Conservation (phyloP, 2,329 filamentous ascomycete genomes). For the Elsinoe fawcettii region DNA sequence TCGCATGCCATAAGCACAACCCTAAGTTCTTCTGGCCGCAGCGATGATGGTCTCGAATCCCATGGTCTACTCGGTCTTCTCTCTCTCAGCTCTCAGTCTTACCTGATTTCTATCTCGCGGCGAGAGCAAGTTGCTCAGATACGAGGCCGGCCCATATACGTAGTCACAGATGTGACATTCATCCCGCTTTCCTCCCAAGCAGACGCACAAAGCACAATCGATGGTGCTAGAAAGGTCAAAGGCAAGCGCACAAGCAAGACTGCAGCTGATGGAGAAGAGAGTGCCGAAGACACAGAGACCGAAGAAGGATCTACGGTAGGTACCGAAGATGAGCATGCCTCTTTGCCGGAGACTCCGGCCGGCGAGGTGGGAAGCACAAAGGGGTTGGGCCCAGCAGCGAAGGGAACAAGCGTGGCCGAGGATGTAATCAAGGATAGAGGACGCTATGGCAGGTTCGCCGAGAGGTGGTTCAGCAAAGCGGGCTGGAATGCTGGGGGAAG, state of each 20-base stretch:
- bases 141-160: conserved; percentile 72
- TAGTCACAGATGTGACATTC: conserved; percentile 81
- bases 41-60: conserved; percentile 36
- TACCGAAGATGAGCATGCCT: conserved; percentile 29
- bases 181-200: conserved; percentile 72
- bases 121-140: conserved; percentile 86
- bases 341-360: conserved; percentile 28
- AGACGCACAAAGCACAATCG: conserved; percentile 67
- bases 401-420: conserved; percentile 65
- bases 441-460: conserved; percentile 79
- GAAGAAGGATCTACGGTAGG: conserved; percentile 25
- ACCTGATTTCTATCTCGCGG: conserved; percentile 77
- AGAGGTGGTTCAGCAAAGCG: conserved; percentile 81
- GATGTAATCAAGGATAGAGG: conserved; percentile 80
- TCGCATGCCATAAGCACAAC: conserved; percentile 46
- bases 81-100: conserved; percentile 70
- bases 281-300: conserved; percentile 27
- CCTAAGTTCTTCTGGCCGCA: conserved; percentile 34
- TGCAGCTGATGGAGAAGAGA: conserved; percentile 19
- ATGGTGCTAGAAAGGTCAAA: conserved; percentile 48
- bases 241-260: not conserved
- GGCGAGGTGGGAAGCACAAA: conserved; percentile 28
- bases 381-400: conserved; percentile 22
- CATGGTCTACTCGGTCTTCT: conserved; percentile 61
- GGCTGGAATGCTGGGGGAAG: conserved; percentile 70